Evolutionary conservation across 2,329 filamentous ascomycete genomes (phyloP), one percentile per base, ranked within the genome.

Genomic region (Fusarium circinatum): DNA sequence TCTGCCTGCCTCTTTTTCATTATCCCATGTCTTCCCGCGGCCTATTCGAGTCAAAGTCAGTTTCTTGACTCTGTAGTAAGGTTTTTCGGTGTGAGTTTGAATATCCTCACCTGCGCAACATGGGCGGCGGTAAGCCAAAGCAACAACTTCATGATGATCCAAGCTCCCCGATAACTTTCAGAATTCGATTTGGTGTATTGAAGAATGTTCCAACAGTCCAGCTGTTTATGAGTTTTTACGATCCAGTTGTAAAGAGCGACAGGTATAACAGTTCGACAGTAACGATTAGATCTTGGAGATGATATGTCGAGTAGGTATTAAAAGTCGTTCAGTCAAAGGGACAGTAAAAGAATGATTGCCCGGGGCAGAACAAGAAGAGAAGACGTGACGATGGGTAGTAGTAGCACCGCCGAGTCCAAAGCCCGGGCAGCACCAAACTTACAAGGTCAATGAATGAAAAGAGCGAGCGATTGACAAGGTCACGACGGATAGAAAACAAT

Each of bases 171-270:
- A 56, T 49, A 39, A 28, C 28, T 65, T 56, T 52, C 49, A 61
- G 49, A 62, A 26, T 49, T 74, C n/a, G 44, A 57, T 60, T 48
- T 54, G 49, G 42, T 44, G 54, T 60, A 64, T 56, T 42, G 60
- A 71, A 62, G 60, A 69, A 58, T 57, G 72, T 22, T 55, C 32
- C 62, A 78, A 78, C 78, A 77, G 76, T 77, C 75, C 78, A 77
- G 78, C 78, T 71, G 71, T 76, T 70, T 70, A 47, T 63, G n/a
- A 15, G 32, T 24, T 42, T 28, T 52, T 38, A 24, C 28, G 57
- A 39, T 45, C 34, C 26, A 57, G 30, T 20, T 58, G 38, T 32
- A 76, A 69, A 54, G 65, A 70, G 47, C 67, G 69, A 66, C 65
- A 47, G 56, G 20, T 57, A 47, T 36, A 57, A 41, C 49, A 54